These are phyloP conservation scores for Emericellopsis atlantica DNA, from an alignment of 2,329 filamentous ascomycete species.

Conservation along the genomic window DNA sequence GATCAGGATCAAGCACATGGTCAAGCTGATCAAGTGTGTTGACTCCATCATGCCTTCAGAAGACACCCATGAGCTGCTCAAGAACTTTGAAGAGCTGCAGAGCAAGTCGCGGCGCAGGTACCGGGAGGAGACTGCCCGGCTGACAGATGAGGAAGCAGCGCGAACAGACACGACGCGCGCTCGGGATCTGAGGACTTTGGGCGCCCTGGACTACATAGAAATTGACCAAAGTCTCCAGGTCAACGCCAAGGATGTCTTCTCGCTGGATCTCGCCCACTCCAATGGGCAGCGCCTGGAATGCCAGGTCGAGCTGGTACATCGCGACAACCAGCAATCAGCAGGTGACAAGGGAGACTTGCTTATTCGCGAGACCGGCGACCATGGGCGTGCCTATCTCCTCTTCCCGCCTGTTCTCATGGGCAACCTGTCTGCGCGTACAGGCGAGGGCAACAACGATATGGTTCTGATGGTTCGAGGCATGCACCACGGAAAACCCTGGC, in stretches of 20 bases:
- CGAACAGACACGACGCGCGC: constrained; percentile 71
- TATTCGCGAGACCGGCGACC: constrained; percentile 75
- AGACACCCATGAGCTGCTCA: constrained; percentile 24
- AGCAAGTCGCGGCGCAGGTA: constrained; percentile 57
- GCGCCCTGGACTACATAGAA: constrained; percentile 52
- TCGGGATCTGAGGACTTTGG: constrained; percentile 67
- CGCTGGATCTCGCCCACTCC: constrained; percentile 73
- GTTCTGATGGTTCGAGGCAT: constrained; percentile 77
- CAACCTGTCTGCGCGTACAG: constrained; percentile 67
- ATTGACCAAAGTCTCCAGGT: constrained; percentile 75
- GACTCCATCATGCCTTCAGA: constrained; percentile 40
- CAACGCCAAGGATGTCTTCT: constrained; percentile 80
- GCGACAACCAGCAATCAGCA: constrained; percentile 62
- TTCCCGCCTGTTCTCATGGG: constrained; percentile 75
- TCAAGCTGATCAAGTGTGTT: constrained; percentile 66
- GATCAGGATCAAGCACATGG: constrained; percentile 75
- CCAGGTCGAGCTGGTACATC: constrained; percentile 72
- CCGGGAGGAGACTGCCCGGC: constrained; percentile 56
- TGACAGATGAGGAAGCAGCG: constrained; percentile 73
- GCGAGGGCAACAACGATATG: constrained; percentile 57
- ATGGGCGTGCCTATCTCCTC: constrained; percentile 64
- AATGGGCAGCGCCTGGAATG: constrained; percentile 84
- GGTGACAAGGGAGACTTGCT: constrained; percentile 72
- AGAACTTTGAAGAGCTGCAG: constrained; percentile 58
- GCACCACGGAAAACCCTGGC: constrained; percentile 58